Evolutionary conservation across 176 grass and related monocot genomes (phyloP).

Genomic region (Aechmea fasciata): DNA sequence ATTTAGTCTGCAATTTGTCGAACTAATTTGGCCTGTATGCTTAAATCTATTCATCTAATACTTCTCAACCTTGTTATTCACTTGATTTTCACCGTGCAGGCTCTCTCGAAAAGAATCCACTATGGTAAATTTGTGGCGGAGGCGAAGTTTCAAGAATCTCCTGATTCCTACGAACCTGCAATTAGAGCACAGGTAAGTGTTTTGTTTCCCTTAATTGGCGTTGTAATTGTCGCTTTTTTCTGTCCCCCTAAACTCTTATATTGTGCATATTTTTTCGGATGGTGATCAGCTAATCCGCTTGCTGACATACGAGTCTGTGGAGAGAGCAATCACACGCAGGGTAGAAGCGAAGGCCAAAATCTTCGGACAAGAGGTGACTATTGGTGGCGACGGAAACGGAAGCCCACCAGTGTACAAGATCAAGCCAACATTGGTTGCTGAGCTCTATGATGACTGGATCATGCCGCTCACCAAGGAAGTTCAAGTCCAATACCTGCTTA

Average conservation of each 20-base stretch:
- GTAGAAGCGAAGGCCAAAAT: slow-evolving; percentile 62
- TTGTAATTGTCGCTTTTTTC: slow-evolving; percentile 1
- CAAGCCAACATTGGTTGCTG: slow-evolving; percentile 52
- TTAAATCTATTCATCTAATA: background rate
- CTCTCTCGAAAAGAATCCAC: slow-evolving; percentile 96
- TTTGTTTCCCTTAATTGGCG: background rate
- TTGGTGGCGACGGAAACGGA: slow-evolving; percentile 22
- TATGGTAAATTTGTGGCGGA: slow-evolving; percentile 97
- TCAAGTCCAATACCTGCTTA: slow-evolving; percentile 68
- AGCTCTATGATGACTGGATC: slow-evolving; percentile 65
- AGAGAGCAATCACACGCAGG: slow-evolving; percentile 45
- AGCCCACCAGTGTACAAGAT: slow-evolving; percentile 56
- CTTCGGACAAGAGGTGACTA: slow-evolving; percentile 71
- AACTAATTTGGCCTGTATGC: background rate
- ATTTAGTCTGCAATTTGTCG: background rate
- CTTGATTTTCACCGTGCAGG: slow-evolving; percentile 22
- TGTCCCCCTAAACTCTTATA: background rate
- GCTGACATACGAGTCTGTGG: slow-evolving; percentile 58
- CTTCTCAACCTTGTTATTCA: background rate
- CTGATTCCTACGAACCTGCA: slow-evolving; percentile 52
- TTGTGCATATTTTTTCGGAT: slow-evolving; percentile 39
- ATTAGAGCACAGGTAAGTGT: slow-evolving; percentile 48
- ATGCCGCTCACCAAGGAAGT: slow-evolving; percentile 95
- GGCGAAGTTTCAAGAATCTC: slow-evolving; percentile 67
- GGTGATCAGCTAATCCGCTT: slow-evolving; percentile 45